These are phyloP conservation scores for Ascocoryne sarcoides DNA, from an alignment of 2,329 filamentous ascomycete genomes.

Conservation along the genomic window DNA sequence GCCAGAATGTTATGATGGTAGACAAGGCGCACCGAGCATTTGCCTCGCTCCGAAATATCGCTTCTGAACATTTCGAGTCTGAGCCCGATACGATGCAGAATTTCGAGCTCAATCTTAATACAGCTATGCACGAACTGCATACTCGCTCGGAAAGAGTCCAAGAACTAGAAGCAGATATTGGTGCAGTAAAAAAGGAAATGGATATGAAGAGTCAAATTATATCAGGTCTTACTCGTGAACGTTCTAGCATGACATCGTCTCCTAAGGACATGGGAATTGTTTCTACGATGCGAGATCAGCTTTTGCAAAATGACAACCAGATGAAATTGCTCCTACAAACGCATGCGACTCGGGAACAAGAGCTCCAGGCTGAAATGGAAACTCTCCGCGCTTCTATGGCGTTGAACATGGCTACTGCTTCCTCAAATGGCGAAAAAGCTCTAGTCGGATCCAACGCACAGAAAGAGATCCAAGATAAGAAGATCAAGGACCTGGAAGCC, in stretches of 20 bases:
- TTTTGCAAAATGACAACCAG: constrained; percentile 77
- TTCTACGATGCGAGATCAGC: constrained; percentile 75
- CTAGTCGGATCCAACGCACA: constrained; percentile 16
- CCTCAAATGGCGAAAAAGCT: constrained; percentile 11
- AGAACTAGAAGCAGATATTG: constrained; percentile 76
- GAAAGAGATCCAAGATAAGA: constrained; percentile 28
- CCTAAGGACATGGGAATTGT: constrained; percentile 90
- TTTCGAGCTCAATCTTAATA: constrained; percentile 85
- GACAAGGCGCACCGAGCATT: constrained; percentile 91
- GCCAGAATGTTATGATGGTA: constrained; percentile 76
- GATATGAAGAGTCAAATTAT: constrained; percentile 96
- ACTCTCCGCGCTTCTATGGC: constrained; percentile 41
- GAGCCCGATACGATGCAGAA: constrained; percentile 80
- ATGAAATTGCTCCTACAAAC: constrained; percentile 64
- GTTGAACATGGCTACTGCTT: constrained; percentile 9
- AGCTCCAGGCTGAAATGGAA: constrained; percentile 64
- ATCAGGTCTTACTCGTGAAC: constrained; percentile 82
- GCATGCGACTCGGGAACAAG: constrained; percentile 65
- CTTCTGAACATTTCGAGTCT: constrained; percentile 73
- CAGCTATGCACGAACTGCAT: constrained; percentile 88
- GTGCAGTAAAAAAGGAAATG: constrained; percentile 86
- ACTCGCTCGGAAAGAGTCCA: constrained; percentile 81
- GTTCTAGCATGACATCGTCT: constrained; percentile 76
- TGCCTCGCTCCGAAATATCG: constrained; percentile 80
- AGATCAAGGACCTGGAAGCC: constrained; percentile 53